Conservation (phyloP, 768 basidiomycete genomes). For the Mycena epipterygia region DNA sequence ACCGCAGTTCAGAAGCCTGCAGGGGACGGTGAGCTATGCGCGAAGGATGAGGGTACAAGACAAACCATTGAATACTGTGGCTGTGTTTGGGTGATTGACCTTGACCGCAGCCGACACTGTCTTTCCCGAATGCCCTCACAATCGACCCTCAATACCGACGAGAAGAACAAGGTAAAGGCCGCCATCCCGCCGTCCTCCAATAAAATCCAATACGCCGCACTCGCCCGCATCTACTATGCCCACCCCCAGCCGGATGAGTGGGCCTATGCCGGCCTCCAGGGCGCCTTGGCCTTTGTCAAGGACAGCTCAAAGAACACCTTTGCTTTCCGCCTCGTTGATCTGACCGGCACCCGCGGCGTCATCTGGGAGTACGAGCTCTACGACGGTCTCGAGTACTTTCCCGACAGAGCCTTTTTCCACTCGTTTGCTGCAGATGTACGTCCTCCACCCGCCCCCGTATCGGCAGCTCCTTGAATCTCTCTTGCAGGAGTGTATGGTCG, state of each 20-base stretch:
- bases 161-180: conserved; percentile 82
- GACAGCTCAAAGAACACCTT: conserved; percentile 70
- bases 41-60: too few relatives aligned
- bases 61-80: background rate
- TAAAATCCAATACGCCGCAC: conserved; percentile 87
- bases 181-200: conserved; percentile 67
- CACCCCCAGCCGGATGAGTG: conserved; percentile 82
- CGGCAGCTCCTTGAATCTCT: background rate
- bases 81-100: too few relatives aligned
- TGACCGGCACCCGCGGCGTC: conserved; percentile 86
- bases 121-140: conserved; percentile 74
- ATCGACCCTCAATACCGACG: conserved; percentile 77
- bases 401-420: conserved; percentile 93
- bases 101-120: too few relatives aligned
- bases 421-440: conserved; percentile 93
- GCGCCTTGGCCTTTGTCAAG: conserved; percentile 80
- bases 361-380: conserved; percentile 97
- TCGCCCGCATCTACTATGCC: conserved; percentile 93
- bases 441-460: conserved; percentile 30
- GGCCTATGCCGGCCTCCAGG: conserved; percentile 91
- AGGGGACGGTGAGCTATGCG: too few relatives aligned
- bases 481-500: conserved; percentile 87
- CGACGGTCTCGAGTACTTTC: conserved; percentile 81
- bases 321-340: conserved; percentile 85
- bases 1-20: conserved; percentile 95